phyloP scores from a whole-genome alignment of 352 stramenopile genomes.

The Aphanomyces euteiches region DNA sequence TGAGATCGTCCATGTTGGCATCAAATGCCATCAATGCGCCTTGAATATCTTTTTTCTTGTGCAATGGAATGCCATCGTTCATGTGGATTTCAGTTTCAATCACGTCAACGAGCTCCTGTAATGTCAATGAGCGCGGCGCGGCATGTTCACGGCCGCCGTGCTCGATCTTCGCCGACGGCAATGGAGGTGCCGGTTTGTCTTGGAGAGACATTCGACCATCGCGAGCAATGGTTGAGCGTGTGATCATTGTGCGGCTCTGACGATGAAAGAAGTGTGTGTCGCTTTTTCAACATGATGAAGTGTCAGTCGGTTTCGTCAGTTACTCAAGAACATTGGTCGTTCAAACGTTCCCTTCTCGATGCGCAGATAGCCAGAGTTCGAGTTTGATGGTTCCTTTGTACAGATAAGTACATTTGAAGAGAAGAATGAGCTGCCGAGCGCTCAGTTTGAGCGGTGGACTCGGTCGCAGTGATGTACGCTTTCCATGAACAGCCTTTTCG shows the following conservation, averaged over 20 bases:
- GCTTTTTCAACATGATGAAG: too few relatives aligned
- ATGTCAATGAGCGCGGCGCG: conserved; percentile 31
- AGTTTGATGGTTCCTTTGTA: too few relatives aligned
- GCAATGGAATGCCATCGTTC: conserved; percentile 35
- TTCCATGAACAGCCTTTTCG: too few relatives aligned
- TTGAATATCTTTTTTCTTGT: conserved; percentile 39
- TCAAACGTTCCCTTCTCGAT: too few relatives aligned
- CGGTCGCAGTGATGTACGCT: too few relatives aligned
- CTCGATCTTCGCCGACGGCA: conserved; percentile 18
- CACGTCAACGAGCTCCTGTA: conserved; percentile 45
- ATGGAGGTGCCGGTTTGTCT: background rate
- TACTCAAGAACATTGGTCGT: too few relatives aligned
- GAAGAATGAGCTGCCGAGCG: too few relatives aligned
- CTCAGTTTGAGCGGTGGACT: too few relatives aligned
- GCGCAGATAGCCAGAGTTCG: too few relatives aligned
- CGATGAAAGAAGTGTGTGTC: too few relatives aligned
- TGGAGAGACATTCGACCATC: background rate
- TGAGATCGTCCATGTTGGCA: conserved; percentile 55
- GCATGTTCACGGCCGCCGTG: background rate
- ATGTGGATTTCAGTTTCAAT: conserved; percentile 43
- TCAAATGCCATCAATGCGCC: conserved; percentile 20
- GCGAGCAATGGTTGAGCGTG: background rate
- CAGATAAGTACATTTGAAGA: too few relatives aligned
- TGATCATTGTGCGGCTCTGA: background rate
- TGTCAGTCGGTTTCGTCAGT: too few relatives aligned